These are phyloP conservation scores for Osmozyma mogii DNA, from an alignment of 805 yeast genomes.

Conservation along the genomic window DNA sequence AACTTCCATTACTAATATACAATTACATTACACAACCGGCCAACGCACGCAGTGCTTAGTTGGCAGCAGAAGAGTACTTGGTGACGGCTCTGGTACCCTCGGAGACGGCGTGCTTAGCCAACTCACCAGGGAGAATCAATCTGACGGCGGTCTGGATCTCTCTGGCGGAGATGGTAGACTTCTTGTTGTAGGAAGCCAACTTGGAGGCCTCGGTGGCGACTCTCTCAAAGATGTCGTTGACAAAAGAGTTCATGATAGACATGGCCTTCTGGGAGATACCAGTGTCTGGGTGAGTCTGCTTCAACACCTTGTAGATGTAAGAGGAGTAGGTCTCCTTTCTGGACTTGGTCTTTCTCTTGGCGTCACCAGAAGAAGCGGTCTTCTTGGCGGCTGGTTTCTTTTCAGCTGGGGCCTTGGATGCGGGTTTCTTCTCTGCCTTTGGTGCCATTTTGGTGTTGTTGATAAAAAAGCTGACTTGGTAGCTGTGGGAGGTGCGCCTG, in stretches of 20 bases:
- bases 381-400: constrained; percentile 82
- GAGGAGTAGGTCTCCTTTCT: constrained; percentile 98
- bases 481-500: constrained; percentile 11
- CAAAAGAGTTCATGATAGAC: constrained; percentile 98
- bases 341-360: constrained; percentile 89
- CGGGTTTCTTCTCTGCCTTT: constrained; percentile 65
- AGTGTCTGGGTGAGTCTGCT: constrained; percentile 98
- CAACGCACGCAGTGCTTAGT: too few relatives aligned
- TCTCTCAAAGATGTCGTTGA: constrained; percentile 96
- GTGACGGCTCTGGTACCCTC: constrained; percentile 99
- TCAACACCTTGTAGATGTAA: constrained; percentile 95
- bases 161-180: constrained; percentile 95
- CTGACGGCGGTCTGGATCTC: constrained; percentile 98
- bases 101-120: constrained; percentile 96
- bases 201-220: constrained; percentile 96
- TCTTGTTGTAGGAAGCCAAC: constrained; percentile 97
- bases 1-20: constrained; percentile 18
- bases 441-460: constrained; percentile 21
- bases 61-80: constrained; percentile 74
- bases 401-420: constrained; percentile 97
- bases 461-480: constrained; percentile 9
- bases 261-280: constrained; percentile 98
- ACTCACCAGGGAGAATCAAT: constrained; percentile 96
- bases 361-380: constrained; percentile 65
- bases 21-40: constrained; percentile 16